Conservation (phyloP, 179 eudicot genomes). For the Spergularia azorica region DNA sequence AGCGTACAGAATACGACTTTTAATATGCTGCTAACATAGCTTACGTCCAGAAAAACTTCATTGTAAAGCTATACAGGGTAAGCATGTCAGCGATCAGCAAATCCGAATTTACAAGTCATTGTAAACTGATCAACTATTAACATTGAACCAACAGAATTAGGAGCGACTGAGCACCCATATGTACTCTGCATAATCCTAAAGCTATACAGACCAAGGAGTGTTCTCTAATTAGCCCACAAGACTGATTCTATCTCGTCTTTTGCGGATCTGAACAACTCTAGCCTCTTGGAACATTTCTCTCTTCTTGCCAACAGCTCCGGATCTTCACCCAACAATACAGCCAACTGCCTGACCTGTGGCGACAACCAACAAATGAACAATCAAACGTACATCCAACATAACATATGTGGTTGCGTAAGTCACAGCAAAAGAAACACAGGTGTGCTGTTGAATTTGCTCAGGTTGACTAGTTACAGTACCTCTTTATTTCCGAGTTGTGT, state of each 20-base stretch:
- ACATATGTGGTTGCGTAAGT: neutral
- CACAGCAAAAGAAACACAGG: too few relatives aligned
- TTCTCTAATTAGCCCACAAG: slow-evolving; percentile 33
- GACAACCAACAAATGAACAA: neutral
- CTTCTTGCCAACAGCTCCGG: slow-evolving; percentile 45
- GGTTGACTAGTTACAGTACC: slow-evolving; percentile 36
- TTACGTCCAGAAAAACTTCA: too few relatives aligned
- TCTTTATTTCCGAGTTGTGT: slow-evolving; percentile 52
- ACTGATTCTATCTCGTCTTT: slow-evolving; percentile 61
- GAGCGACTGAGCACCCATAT: slow-evolving; percentile 12
- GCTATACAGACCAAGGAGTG: neutral
- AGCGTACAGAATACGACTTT: too few relatives aligned
- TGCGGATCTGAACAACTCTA: slow-evolving; percentile 53
- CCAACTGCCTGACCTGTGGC: slow-evolving; percentile 47
- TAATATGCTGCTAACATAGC: too few relatives aligned
- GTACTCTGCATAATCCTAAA: neutral
- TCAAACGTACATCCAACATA: neutral
- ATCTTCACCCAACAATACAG: slow-evolving; percentile 51
- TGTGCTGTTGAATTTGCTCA: neutral
- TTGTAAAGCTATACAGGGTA: too few relatives aligned
- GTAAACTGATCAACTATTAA: too few relatives aligned
- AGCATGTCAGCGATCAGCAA: too few relatives aligned
- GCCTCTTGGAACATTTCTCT: slow-evolving; percentile 47
- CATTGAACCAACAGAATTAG: neutral
- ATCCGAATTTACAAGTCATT: too few relatives aligned